phyloP scores from a whole-genome alignment of 2,329 filamentous ascomycete species.

The Xylariaceae sp. region DNA sequence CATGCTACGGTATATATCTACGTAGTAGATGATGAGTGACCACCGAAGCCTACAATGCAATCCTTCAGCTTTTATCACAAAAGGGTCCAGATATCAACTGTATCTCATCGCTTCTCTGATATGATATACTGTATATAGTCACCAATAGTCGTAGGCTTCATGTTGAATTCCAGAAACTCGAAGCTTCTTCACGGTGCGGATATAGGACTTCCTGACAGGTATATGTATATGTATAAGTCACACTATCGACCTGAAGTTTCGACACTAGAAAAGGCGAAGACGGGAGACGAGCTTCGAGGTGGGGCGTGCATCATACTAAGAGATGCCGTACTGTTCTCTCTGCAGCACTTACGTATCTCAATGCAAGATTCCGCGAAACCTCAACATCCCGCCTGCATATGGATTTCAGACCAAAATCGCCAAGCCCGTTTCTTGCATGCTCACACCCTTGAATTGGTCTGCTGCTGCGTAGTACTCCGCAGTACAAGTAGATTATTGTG shows the following conservation, averaged over 20 bases:
- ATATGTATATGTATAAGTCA: not conserved
- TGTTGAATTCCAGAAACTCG: not conserved
- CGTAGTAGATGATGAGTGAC: not conserved
- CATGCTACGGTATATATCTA: not conserved
- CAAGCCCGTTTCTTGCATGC: conserved; percentile 35
- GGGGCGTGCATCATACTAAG: conserved; percentile 27
- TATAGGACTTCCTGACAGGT: conserved; percentile 1
- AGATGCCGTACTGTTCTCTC: conserved; percentile 29
- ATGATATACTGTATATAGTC: too few relatives aligned
- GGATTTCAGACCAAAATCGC: conserved; percentile 31
- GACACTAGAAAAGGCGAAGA: conserved; percentile 16
- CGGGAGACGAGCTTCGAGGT: conserved; percentile 26
- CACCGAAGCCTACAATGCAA: not conserved
- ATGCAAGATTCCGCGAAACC: conserved; percentile 40
- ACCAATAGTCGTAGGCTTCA: too few relatives aligned
- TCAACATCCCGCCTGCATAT: conserved; percentile 28
- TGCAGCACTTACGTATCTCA: conserved; percentile 36
- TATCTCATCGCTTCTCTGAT: not conserved
- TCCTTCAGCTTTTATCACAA: not conserved
- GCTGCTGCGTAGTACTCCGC: conserved; percentile 7
- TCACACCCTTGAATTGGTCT: conserved; percentile 20
- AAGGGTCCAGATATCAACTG: not conserved
- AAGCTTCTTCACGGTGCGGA: not conserved
- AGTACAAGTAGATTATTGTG: not conserved
- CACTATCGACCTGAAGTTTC: not conserved